Evolutionary conservation across 345 rosid genomes (phyloP), one percentile per base, ranked within the genome.

Genomic region (Hibiscus syriacus): DNA sequence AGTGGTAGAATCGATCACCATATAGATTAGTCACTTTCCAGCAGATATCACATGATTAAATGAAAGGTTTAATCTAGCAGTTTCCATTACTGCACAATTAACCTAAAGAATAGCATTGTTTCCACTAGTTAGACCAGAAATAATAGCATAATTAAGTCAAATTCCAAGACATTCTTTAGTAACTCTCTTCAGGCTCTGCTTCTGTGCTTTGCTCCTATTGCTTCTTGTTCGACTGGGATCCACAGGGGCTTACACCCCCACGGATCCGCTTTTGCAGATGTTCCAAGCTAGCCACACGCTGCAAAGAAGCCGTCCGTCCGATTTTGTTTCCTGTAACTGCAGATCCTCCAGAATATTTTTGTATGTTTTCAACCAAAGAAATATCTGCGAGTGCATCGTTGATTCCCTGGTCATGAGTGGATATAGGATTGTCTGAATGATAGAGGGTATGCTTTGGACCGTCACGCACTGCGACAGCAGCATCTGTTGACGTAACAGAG

Each of bases 271-370:
- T 90, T 74, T 94, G 97, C 78, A 90, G 72, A 75, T 84, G 92
- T 81, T 94, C 97, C 81, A 93, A 84, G 82, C 96, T 93, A 50
- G 88, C 90, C 62, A 94, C 91, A 80, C 96, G 79, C 63, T 73
- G 91, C 86, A 93, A 32, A 8, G 97, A 90, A 73, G 80, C 78
- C 45, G 96, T 71, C 73, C 84, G 76, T 49, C 78, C 88, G 62
- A 81, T 77, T 80, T 87, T 93, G 83, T 79, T 80, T 20, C 83
- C 85, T 3, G 73, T 55, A 43, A 20, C 72, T 20, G 59, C 72
- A 39, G 73, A 50, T 55, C 75, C 38, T 67, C 74, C 55, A 38
- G 82, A 72, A 73, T 65, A 71, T 48, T 67, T 70, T 67, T 69
- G 78, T 52, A 11, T 70, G 11, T 79, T 81, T 72, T 81, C 83